phyloP scores from a whole-genome alignment of 1,284 basidiomycete genomes.

The Melampsora larici-populina region DNA sequence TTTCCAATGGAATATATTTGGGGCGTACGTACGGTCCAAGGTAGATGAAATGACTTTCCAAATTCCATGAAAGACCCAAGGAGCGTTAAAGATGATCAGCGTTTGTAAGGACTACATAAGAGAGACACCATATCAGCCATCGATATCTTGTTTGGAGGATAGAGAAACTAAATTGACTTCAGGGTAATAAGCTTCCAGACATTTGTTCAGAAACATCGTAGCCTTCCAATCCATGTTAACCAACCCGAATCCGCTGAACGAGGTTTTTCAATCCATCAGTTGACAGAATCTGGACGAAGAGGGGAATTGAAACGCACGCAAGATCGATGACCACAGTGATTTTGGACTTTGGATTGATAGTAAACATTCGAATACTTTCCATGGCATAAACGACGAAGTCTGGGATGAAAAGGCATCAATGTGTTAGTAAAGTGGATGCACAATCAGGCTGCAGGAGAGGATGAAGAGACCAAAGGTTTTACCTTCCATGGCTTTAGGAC shows the following conservation, averaged over 20 bases:
- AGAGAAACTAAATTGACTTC: slow-evolving; percentile 17
- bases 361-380: no score
- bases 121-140: no score
- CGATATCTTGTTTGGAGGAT: not conserved
- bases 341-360: slow-evolving; percentile 7
- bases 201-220: slow-evolving; percentile 22
- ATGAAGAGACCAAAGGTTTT: not conserved
- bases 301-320: slow-evolving; percentile 5
- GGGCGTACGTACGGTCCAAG: slow-evolving; percentile 15
- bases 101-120: not conserved
- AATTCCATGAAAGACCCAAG: no score
- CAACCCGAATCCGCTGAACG: slow-evolving; percentile 31
- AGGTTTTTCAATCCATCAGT: not conserved
- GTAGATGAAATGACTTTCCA: slow-evolving; percentile 27
- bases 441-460: not conserved
- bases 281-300: not conserved
- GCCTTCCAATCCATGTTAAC: slow-evolving; percentile 42
- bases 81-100: slow-evolving; percentile 40
- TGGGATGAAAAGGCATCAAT: not conserved
- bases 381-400: slow-evolving; percentile 35
- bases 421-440: not conserved
- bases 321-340: slow-evolving; percentile 19
- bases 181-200: slow-evolving; percentile 38
- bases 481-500: slow-evolving; percentile 24
- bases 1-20: no score